Evolutionary conservation across 2,329 filamentous ascomycete species (phyloP).

Genomic region (Fusarium clavum): DNA sequence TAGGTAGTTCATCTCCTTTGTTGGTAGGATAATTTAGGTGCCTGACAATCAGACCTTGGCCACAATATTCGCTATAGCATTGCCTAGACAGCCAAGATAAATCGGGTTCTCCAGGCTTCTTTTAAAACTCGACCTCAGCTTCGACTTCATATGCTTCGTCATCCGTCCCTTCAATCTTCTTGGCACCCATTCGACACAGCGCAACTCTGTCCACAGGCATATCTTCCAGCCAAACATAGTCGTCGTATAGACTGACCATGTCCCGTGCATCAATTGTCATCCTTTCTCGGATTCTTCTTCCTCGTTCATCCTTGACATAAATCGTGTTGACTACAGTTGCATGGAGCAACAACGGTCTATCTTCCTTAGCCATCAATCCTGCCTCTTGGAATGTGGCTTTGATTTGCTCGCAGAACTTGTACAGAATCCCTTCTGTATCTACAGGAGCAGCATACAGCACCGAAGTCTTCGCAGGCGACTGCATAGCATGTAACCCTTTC

Average conservation of each 20-base stretch:
- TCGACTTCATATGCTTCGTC: slow-evolving; percentile 67
- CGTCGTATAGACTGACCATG: slow-evolving; percentile 69
- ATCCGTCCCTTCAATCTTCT: slow-evolving; percentile 66
- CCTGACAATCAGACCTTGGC: neutral
- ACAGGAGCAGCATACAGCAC: slow-evolving; percentile 74
- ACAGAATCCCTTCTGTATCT: slow-evolving; percentile 64
- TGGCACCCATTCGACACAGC: slow-evolving; percentile 90
- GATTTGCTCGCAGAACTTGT: slow-evolving; percentile 68
- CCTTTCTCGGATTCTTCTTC: slow-evolving; percentile 49
- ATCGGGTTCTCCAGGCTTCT: slow-evolving; percentile 17
- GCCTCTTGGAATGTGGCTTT: slow-evolving; percentile 64
- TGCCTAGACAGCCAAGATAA: neutral
- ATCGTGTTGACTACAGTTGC: slow-evolving; percentile 89
- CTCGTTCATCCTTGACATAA: slow-evolving; percentile 66
- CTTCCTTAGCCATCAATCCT: slow-evolving; percentile 68
- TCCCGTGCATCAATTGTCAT: slow-evolving; percentile 65
- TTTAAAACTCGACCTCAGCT: slow-evolving; percentile 59
- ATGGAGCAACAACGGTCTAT: slow-evolving; percentile 77
- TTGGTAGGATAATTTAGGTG: neutral
- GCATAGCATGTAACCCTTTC: slow-evolving; percentile 71
- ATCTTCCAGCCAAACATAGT: slow-evolving; percentile 76
- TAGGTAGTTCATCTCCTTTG: neutral
- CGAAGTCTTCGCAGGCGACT: slow-evolving; percentile 64
- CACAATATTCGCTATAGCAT: neutral
- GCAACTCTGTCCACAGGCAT: slow-evolving; percentile 76